Percentiles rank a stretch among this genome's conserved stretches.
Evolutionary conservation across 108 stramenopile species (phyloP).

Genomic region (Nitzschia putrida): DNA sequence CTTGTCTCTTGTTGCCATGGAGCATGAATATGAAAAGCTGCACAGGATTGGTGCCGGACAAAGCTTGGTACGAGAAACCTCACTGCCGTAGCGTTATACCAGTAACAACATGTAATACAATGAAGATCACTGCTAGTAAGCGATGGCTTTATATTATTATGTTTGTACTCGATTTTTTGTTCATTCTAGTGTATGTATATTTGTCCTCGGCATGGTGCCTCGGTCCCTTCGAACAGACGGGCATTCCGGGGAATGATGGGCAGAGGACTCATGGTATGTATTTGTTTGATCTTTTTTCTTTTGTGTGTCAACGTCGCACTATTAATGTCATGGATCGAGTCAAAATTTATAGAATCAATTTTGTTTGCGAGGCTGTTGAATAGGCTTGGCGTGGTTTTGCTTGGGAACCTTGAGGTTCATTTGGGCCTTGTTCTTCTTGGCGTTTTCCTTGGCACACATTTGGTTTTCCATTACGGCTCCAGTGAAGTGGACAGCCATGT

Average conservation of each 20-base stretch:
- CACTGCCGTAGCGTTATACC: too few species aligned
- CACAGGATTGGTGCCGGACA: too few species aligned
- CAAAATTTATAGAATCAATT: slow-evolving; percentile 2
- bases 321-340: neutral
- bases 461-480: slow-evolving; percentile 12
- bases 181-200: too few species aligned
- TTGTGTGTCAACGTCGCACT: neutral
- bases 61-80: too few species aligned
- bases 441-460: slow-evolving; percentile 17
- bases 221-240: too few species aligned
- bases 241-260: neutral
- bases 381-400: slow-evolving; percentile 20
- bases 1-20: too few species aligned
- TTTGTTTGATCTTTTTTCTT: slow-evolving; percentile 2
- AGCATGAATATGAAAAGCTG: too few species aligned
- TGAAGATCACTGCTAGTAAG: too few species aligned
- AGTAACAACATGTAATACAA: too few species aligned
- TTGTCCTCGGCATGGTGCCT: too few species aligned
- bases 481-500: slow-evolving; percentile 20
- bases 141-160: too few species aligned
- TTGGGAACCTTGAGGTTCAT: slow-evolving; percentile 13
- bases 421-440: slow-evolving; percentile 10
- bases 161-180: too few species aligned
- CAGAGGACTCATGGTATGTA: neutral
- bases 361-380: slow-evolving; percentile 47